Percentiles rank a stretch among this genome's conserved stretches.
These are phyloP conservation scores for Aspergillus hortae DNA, from an alignment of 2,329 filamentous ascomycete genomes.

Conservation along the genomic window DNA sequence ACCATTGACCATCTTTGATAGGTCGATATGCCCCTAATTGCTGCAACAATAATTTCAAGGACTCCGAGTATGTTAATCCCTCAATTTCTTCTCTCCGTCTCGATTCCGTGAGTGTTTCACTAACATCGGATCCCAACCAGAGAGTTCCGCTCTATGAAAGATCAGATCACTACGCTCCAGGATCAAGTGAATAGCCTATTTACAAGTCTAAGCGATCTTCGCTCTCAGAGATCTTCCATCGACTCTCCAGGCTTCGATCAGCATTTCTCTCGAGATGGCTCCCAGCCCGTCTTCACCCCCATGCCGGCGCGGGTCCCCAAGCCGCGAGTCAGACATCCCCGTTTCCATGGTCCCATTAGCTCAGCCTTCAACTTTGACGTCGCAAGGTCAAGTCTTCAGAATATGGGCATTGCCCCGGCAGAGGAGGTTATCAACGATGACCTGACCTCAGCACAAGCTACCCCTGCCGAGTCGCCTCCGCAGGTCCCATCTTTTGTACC, in stretches of 20 bases:
- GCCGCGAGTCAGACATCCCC: constrained; percentile 54
- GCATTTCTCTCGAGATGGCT: constrained; percentile 35
- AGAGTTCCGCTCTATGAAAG: constrained; percentile 78
- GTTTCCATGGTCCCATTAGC: constrained; percentile 82
- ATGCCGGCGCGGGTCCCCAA: constrained; percentile 43
- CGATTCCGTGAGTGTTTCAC: neutral
- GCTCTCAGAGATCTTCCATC: constrained; percentile 41
- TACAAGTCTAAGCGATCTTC: constrained; percentile 66
- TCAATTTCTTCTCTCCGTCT: neutral
- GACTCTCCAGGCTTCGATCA: constrained; percentile 32
- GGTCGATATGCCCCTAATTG: constrained; percentile 64
- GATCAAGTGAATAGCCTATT: constrained; percentile 79
- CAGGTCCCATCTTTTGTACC: constrained; percentile 27
- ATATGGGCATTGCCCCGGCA: constrained; percentile 74
- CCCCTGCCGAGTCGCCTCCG: constrained; percentile 47
- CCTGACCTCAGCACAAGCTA: constrained; percentile 49
- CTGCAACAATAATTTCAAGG: constrained; percentile 76
- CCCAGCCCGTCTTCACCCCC: constrained; percentile 35
- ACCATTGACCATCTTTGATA: constrained; percentile 13
- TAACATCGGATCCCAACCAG: constrained; percentile 25
- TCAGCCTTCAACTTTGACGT: constrained; percentile 81
- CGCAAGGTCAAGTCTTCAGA: constrained; percentile 79
- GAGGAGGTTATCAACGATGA: constrained; percentile 62
- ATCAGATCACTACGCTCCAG: constrained; percentile 71
- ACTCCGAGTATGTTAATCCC: constrained; percentile 61